Evolutionary conservation across 495 filamentous ascomycete species (phyloP).

Genomic region (Neurospora cerealis): DNA sequence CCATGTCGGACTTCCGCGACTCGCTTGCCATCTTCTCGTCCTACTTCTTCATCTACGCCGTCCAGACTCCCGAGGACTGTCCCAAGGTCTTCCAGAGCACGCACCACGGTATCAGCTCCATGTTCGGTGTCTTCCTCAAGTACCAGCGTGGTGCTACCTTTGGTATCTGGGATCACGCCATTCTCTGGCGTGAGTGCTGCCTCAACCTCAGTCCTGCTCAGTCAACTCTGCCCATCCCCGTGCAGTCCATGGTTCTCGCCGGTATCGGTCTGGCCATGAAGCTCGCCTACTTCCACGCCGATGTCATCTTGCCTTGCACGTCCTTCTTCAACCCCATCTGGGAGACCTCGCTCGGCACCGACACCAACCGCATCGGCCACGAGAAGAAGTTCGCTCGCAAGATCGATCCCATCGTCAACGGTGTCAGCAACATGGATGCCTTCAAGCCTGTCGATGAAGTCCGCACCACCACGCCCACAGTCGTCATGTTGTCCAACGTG

Average conservation of each 20-base stretch:
- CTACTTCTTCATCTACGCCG: slow-evolving; percentile 60
- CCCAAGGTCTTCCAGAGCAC: slow-evolving; percentile 59
- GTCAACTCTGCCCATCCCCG: slow-evolving; percentile 10
- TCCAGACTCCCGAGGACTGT: slow-evolving; percentile 53
- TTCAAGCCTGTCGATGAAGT: slow-evolving; percentile 51
- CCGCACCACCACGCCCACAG: slow-evolving; percentile 46
- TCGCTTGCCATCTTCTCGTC: slow-evolving; percentile 54
- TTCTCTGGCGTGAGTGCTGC: slow-evolving; percentile 53
- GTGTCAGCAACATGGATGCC: slow-evolving; percentile 55
- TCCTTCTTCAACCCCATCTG: slow-evolving; percentile 60
- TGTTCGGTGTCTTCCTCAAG: slow-evolving; percentile 59
- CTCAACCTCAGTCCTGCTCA: slow-evolving; percentile 30
- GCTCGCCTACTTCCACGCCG: slow-evolving; percentile 45
- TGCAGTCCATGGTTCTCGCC: slow-evolving; percentile 47
- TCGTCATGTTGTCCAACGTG: slow-evolving; percentile 59
- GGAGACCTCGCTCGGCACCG: slow-evolving; percentile 56
- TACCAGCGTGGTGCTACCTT: slow-evolving; percentile 49
- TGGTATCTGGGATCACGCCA: slow-evolving; percentile 62
- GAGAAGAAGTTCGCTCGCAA: slow-evolving; percentile 50
- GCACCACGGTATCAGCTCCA: slow-evolving; percentile 54
- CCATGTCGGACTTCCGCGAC: slow-evolving; percentile 43
- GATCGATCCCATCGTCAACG: slow-evolving; percentile 60
- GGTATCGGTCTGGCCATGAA: slow-evolving; percentile 16
- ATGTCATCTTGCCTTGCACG: slow-evolving; percentile 55
- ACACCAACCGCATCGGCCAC: slow-evolving; percentile 47